phyloP scores from a whole-genome alignment of 495 filamentous ascomycete species.

The Xylaria acuta region DNA sequence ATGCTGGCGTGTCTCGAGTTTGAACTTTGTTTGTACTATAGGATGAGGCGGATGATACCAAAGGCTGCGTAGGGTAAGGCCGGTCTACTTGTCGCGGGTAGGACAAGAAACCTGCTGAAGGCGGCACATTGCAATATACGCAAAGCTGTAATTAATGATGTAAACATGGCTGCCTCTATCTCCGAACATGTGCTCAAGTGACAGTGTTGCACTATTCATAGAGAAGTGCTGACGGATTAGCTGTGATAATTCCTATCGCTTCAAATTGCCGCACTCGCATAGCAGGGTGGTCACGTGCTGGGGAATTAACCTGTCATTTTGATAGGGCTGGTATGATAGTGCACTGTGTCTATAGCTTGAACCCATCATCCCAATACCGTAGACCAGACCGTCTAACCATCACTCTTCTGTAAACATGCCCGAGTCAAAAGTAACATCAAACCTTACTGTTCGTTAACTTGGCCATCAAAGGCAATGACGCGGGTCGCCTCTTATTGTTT shows the following conservation, averaged over 20 bases:
- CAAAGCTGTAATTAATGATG: slow-evolving; percentile 10
- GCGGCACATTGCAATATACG: slow-evolving; percentile 8
- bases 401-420: background rate
- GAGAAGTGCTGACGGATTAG: background rate
- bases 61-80: background rate
- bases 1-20: background rate
- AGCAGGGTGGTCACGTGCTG: slow-evolving; percentile 4
- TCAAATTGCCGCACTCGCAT: background rate
- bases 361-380: background rate
- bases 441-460: background rate
- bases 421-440: background rate
- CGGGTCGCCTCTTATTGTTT: background rate
- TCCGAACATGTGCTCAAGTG: background rate
- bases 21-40: slow-evolving; percentile 20
- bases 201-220: background rate
- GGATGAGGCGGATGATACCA: slow-evolving; percentile 15
- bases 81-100: slow-evolving; percentile 14
- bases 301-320: background rate
- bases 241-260: background rate
- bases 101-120: background rate
- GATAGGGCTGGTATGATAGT: background rate
- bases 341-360: background rate
- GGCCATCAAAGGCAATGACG: background rate
- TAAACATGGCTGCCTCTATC: background rate
- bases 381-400: background rate